Evolutionary conservation across 352 stramenopile species (phyloP).

Genomic region (Lagenidium giganteum): DNA sequence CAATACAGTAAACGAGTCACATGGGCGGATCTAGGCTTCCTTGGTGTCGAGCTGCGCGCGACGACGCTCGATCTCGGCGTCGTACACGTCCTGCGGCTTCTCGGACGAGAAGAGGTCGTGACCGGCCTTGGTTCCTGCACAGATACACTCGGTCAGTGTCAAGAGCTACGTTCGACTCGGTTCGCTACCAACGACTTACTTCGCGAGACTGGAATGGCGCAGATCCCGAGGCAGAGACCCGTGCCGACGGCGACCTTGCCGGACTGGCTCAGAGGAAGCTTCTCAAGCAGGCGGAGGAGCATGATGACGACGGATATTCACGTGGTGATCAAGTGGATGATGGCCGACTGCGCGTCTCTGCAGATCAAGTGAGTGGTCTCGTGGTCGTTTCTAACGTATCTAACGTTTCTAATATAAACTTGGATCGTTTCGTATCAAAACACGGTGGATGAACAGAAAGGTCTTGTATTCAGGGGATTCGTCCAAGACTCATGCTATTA

Average conservation of each 20-base stretch:
- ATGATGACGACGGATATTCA: constrained; percentile 21
- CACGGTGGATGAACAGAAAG: no score
- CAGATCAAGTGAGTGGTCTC: no score
- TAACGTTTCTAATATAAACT: constrained; percentile 7
- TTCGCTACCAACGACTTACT: constrained; percentile 27
- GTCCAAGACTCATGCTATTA: no score
- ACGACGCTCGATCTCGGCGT: constrained; percentile 60
- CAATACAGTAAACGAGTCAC: constrained; percentile 2
- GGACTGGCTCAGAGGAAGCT: constrained; percentile 57
- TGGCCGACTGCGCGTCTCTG: constrained; percentile 4
- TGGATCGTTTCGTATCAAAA: no score
- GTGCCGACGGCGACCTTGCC: constrained; percentile 74
- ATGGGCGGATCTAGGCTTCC: constrained; percentile 22
- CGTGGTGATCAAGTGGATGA: constrained; percentile 1
- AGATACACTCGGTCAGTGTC: constrained; percentile 3
- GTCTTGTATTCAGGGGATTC: no score
- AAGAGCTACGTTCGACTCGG: neutral
- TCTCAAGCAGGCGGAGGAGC: constrained; percentile 57
- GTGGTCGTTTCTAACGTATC: constrained; percentile 5
- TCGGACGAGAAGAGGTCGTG: constrained; percentile 85
- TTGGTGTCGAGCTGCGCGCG: constrained; percentile 63
- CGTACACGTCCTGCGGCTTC: constrained; percentile 73
- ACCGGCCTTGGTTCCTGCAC: constrained; percentile 64
- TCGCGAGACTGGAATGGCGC: constrained; percentile 55
- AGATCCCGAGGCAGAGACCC: constrained; percentile 62